phyloP scores from a whole-genome alignment of 179 eudicot genomes.

The Nepenthes alata region DNA sequence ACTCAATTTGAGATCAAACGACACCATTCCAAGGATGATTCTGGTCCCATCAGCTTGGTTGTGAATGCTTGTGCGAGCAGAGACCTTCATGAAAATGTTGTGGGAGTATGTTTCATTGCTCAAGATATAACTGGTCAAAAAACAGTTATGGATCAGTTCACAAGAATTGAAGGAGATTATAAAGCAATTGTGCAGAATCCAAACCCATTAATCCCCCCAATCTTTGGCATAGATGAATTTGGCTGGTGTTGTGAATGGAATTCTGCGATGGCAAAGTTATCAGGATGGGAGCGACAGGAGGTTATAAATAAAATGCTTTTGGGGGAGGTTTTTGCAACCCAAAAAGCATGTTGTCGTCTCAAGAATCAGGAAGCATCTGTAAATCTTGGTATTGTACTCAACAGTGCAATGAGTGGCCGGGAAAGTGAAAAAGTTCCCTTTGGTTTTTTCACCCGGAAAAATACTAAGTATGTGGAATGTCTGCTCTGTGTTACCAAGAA shows the following conservation, averaged over 20 bases:
- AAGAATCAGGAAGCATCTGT: constrained; percentile 75
- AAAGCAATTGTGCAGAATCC: constrained; percentile 79
- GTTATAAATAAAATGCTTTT: constrained; percentile 69
- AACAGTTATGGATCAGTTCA: constrained; percentile 82
- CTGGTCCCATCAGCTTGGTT: constrained; percentile 54
- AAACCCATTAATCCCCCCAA: constrained; percentile 84
- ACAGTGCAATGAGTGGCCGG: constrained; percentile 58
- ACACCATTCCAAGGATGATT: constrained; percentile 29
- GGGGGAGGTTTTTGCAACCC: constrained; percentile 72
- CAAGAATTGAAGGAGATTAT: constrained; percentile 85
- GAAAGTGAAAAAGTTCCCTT: constrained; percentile 59
- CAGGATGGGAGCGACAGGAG: constrained; percentile 56
- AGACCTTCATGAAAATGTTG: constrained; percentile 51
- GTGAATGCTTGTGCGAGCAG: constrained; percentile 83
- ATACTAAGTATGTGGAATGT: constrained; percentile 60
- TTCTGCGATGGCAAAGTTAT: constrained; percentile 57
- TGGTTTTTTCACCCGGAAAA: constrained; percentile 53
- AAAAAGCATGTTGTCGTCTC: constrained; percentile 54
- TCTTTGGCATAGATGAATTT: constrained; percentile 79
- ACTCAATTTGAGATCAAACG: constrained; percentile 68
- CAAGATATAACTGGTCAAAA: constrained; percentile 77
- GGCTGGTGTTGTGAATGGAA: constrained; percentile 97
- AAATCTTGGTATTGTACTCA: constrained; percentile 53
- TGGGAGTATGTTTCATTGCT: constrained; percentile 79
- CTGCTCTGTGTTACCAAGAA: constrained; percentile 68